Base-by-base conservation (phyloP, 805 yeast genomes). In the Candida boleticola region DNA sequence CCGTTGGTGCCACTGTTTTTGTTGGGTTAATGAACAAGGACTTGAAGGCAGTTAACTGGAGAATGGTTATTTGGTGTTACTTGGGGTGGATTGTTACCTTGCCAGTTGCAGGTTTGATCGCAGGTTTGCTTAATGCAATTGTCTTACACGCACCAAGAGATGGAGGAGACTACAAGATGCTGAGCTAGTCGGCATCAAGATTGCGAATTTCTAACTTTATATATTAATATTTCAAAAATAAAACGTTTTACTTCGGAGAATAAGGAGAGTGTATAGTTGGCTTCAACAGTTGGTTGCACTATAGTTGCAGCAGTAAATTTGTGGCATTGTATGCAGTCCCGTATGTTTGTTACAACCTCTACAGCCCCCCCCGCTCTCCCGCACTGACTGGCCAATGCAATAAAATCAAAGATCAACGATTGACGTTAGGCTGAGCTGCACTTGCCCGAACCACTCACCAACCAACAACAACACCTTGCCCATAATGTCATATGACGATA, bases 1-100 rank as follows among this genome's bases (percentile, higher is more conserved):
- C 89, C 11, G 83, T 80, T 43, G 92, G 92, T 45, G 87, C 88
- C 45, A 82, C 86, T 30, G 87, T 84, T 5, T 79, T 77, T 54
- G 86, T 85, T 49, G 92, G 89, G 42, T 66, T 83, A 45, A 82
- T 88, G 66, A 85, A 84, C 71, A 67, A 66, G 52, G 85, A 80
- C 55, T 49, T 71, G 53, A 75, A 64, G 50, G 75, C 85, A 4
- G 83, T 83, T 45, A 84, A 85, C 69, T 85, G 89, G 89, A 75
- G 85, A 66, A 79, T 82, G 79, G 87, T 84, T 21, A 57, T 67
- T 11, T 84, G 85, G 84, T 77, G 84, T 51, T 83, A 82, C 62
- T 52, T 68, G 39, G 89, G 89, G 33, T 84, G 92, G 90, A 45
- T 84, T 33, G 54, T 84, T 37, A 85, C 92, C 16, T 67, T 85